A percentile compares a stretch with the other conserved stretches of the same genome.
Conservation (phyloP, 352 stramenopile species). For the Pythium rhizo-oryzae region DNA sequence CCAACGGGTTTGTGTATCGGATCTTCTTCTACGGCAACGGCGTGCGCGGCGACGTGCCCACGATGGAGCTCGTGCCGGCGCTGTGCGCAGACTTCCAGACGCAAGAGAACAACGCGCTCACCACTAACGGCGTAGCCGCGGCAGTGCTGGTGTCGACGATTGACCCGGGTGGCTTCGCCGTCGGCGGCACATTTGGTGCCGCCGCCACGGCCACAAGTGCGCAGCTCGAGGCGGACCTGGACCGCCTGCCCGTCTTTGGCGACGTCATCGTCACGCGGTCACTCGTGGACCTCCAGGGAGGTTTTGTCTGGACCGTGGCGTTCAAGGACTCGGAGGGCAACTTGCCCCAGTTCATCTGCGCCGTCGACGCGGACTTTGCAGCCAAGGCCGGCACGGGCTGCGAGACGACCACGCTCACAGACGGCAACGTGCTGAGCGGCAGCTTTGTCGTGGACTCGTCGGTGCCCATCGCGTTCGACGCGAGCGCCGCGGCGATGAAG, state of each 20-base stretch:
- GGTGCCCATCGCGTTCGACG: constrained; percentile 58
- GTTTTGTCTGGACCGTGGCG: constrained; percentile 76
- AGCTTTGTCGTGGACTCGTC: constrained; percentile 74
- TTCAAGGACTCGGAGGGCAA: constrained; percentile 71
- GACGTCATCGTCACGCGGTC: constrained; percentile 65
- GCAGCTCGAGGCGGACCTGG: constrained; percentile 49
- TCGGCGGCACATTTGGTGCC: constrained; percentile 63
- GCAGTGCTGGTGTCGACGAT: constrained; percentile 41
- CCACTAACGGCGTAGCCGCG: constrained; percentile 34
- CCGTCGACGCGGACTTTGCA: constrained; percentile 46
- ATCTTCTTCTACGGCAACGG: constrained; percentile 84
- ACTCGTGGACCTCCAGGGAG: constrained; percentile 65
- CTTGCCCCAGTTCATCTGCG: constrained; percentile 76
- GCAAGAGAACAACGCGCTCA: constrained; percentile 64
- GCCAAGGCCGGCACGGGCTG: constrained; percentile 34
- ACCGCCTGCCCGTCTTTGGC: constrained; percentile 61
- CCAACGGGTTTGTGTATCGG: constrained; percentile 67
- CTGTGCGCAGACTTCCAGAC: constrained; percentile 65
- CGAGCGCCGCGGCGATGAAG: constrained; percentile 48
- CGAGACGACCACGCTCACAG: constrained; percentile 62
- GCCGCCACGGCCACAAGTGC: constrained; percentile 42
- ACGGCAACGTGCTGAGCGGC: constrained; percentile 75
- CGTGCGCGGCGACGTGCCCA: constrained; percentile 39
- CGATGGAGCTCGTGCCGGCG: constrained; percentile 23
- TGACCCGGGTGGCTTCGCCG: constrained; percentile 52